Evolutionary conservation across 352 stramenopile genomes (phyloP).

Genomic region (Phytophthora tentaculata): DNA sequence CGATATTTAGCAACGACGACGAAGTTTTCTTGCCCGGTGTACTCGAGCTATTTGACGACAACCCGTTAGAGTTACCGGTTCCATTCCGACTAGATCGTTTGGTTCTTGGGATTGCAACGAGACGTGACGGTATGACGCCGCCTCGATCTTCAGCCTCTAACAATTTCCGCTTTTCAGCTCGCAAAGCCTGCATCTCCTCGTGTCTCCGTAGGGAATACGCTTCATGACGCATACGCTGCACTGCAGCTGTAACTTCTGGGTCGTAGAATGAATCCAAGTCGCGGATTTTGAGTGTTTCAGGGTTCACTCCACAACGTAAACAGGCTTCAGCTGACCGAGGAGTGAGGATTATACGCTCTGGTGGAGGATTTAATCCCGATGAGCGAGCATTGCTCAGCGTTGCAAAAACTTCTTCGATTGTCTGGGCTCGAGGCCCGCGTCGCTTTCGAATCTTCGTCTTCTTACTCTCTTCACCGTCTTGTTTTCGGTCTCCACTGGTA

Average conservation of each 20-base stretch:
- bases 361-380: conserved; percentile 70
- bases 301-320: conserved; percentile 91
- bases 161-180: conserved; percentile 82
- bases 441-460: conserved; percentile 68
- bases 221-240: conserved; percentile 93
- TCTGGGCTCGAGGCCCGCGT: conserved; percentile 62
- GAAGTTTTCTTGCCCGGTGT: conserved; percentile 25
- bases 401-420: conserved; percentile 82
- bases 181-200: conserved; percentile 91
- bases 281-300: conserved; percentile 92
- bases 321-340: conserved; percentile 90
- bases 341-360: conserved; percentile 85
- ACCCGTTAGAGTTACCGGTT: too few relatives aligned
- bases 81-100: conserved; percentile 12
- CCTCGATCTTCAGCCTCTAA: conserved; percentile 49
- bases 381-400: conserved; percentile 76
- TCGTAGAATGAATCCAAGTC: conserved; percentile 94
- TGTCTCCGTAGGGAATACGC: conserved; percentile 92
- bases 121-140: conserved; percentile 3
- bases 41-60: not conserved
- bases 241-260: conserved; percentile 73
- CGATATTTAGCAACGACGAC: conserved; percentile 67
- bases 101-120: conserved; percentile 11
- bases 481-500: conserved; percentile 5
- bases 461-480: conserved; percentile 26